Evolutionary conservation across 1,284 basidiomycete species (phyloP), one percentile per base, ranked within the genome.

Genomic region (Lignosus rhinocerotis): DNA sequence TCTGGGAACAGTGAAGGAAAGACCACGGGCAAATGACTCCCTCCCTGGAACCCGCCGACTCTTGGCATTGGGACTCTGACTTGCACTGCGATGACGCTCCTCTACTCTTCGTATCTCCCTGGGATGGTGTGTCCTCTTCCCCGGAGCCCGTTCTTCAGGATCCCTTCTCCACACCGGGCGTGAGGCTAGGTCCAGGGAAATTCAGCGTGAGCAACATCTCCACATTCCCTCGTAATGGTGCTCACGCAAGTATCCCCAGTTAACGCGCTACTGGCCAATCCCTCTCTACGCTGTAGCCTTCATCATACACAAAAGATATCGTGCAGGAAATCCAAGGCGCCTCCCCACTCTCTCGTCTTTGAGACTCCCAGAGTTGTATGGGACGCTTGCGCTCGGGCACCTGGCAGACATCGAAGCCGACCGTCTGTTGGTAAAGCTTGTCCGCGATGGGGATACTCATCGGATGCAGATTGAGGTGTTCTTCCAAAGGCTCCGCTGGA

Each of bases 221-320:
- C 25, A 25, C 25, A 25, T 25, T 25, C 25, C 25, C 25, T 25
- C 25, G 25, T 2, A 2, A 25, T 4, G 25, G 25, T 2, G 25
- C 25, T 25, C 2, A 25, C 25, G 25, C 25, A 25, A 25, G 25
- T 25, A 4, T 25, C 25, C 25, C 25, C 19, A 56, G 48, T 43
- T 49, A 33, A 39, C 12, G 42, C 49, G 54, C 14, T 31, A 43
- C 17, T 51, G 54, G 54, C 48, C 54, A 6, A 17, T 56, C 33
- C 54, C 54, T 3, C 16, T 51, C 6, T 56, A 56, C 25, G 48
- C 17, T 10, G 33, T 56, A 21, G 48, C 54, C 7, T 51, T n/a
- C 33, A 12, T 51, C 11, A 17, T 50, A 6, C 54, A 56, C n/a
- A 12, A 19, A 16, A 41, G 48, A 12, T 31, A 45, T n/a, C 54